phyloP scores from a whole-genome alignment of 192 early-diverging fungal species.

The Backusella westeae region DNA sequence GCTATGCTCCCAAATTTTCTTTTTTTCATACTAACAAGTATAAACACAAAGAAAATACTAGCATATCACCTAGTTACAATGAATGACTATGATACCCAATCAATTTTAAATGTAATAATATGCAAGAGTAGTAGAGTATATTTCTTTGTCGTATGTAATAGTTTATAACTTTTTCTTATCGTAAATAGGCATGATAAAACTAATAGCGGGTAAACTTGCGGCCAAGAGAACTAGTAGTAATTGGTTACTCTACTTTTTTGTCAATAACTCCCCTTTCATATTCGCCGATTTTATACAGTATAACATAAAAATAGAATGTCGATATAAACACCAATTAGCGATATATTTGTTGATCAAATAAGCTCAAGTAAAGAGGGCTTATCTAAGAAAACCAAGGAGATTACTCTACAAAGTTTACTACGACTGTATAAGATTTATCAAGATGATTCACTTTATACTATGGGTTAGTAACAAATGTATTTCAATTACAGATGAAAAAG shows the following conservation, averaged over 20 bases:
- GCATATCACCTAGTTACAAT: background rate
- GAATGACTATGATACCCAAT: background rate
- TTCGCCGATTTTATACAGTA: background rate
- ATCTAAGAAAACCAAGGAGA: background rate
- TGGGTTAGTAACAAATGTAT: background rate
- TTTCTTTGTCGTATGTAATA: background rate
- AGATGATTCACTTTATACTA: background rate
- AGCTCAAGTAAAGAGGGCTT: background rate
- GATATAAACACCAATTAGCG: background rate
- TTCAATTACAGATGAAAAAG: background rate
- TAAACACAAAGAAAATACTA: background rate
- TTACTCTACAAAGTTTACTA: no score
- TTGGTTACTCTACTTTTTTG: background rate
- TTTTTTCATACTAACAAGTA: background rate
- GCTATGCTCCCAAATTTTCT: background rate
- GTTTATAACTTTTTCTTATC: background rate
- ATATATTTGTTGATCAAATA: background rate
- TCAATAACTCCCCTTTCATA: background rate
- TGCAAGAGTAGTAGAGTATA: background rate
- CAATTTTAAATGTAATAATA: background rate
- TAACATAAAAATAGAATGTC: background rate
- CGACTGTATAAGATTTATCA: background rate
- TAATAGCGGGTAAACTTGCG: background rate
- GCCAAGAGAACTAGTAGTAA: background rate
- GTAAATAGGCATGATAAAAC: background rate